phyloP scores from a whole-genome alignment of 768 basidiomycete genomes.

The Hericium erinaceus region DNA sequence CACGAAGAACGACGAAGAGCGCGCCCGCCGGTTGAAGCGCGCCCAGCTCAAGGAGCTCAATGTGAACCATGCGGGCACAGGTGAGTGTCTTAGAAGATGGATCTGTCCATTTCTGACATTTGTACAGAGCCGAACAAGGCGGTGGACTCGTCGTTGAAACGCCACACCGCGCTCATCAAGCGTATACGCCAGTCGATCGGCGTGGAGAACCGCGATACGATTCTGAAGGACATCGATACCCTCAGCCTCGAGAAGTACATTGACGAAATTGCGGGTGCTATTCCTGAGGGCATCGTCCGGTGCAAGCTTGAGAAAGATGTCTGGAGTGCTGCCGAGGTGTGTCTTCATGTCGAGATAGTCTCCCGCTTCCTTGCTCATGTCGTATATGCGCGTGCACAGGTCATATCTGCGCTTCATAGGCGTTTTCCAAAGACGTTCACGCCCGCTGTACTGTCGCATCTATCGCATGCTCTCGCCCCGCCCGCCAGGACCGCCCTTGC shows the following conservation, averaged over 20 bases:
- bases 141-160: slow-evolving; percentile 89
- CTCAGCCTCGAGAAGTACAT: slow-evolving; percentile 92
- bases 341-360: not conserved
- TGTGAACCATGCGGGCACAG: slow-evolving; percentile 35
- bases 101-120: not conserved
- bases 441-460: slow-evolving; percentile 50
- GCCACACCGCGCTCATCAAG: slow-evolving; percentile 93
- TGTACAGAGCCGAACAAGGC: slow-evolving; percentile 52
- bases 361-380: not conserved
- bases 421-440: slow-evolving; percentile 80
- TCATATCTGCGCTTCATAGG: slow-evolving; percentile 82
- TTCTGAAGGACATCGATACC: slow-evolving; percentile 86
- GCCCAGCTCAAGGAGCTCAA: slow-evolving; percentile 52
- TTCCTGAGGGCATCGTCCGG: slow-evolving; percentile 73
- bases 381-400: slow-evolving; percentile 32
- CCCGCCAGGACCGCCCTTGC: slow-evolving; percentile 49
- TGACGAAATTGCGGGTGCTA: slow-evolving; percentile 85
- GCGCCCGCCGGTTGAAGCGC: slow-evolving; percentile 45
- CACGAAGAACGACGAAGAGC: slow-evolving; percentile 40
- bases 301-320: slow-evolving; percentile 93
- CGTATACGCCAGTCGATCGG: slow-evolving; percentile 83
- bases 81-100: slow-evolving; percentile 23
- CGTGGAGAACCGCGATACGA: slow-evolving; percentile 71
- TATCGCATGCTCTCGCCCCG: slow-evolving; percentile 49
- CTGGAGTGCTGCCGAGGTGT: slow-evolving; percentile 87